Evolutionary conservation across 2,329 filamentous ascomycete species (phyloP), one percentile per base, ranked within the genome.

Genomic region (Colletotrichum tropicicola): DNA sequence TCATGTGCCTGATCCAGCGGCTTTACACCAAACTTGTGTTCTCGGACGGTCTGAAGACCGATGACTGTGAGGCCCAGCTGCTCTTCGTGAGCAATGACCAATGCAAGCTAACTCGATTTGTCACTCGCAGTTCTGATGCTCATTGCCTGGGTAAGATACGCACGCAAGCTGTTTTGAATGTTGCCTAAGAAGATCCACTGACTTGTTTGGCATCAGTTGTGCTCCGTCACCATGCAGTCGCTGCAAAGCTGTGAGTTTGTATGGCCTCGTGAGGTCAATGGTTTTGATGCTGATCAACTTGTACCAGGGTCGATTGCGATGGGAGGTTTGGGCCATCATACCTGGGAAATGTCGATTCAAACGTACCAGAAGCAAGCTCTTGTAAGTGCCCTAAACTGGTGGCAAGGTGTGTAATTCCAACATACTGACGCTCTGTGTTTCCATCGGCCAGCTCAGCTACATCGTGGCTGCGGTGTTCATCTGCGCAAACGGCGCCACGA

Each of bases 401-500:
- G 27, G 6, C 12, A n/a, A n/a, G n/a, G n/a, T n/a, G n/a, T n/a
- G n/a, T n/a, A n/a, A n/a, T n/a, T n/a, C n/a, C n/a, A n/a, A n/a
- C n/a, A n/a, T n/a, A n/a, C 39, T 43, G n/a, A 43, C 39, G 19
- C n/a, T 9, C 5, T 3, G 15, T 43, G 15, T 6, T 35, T n/a
- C n/a, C n/a, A 35, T 10, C 30, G 30, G 15, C 8, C 4, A 73
- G 72, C 67, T 69, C 35, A 71, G 72, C 2, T 74, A 71, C 37
- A 73, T 75, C 23, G 68, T 69, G 5, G 65, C 68, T 0, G 70
- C 70, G 3, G 67, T 78, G 10, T 80, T 78, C 58, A 74, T 75
- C 15, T 64, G 71, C 6, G 73, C 73, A 44, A 74, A 75, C 12
- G 74, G 73, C 12, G 70, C 76, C n/a, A 76, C 74, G 4, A 80